Base-by-base conservation (phyloP, 805 yeast genomes). In the Wickerhamia fluorescens region DNA sequence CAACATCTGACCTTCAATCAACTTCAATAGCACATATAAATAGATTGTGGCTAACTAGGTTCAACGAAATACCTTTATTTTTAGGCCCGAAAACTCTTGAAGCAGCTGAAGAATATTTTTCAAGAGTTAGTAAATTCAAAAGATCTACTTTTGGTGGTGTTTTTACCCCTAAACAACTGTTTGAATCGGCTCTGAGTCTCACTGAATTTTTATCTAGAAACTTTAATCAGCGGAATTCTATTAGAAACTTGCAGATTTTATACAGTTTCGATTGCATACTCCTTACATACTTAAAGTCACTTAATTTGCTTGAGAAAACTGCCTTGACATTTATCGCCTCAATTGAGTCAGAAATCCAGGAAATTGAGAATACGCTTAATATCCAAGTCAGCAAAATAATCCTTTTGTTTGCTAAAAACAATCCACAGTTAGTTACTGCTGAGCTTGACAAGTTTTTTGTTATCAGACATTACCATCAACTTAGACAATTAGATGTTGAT, bases 1-100 rank as follows among this genome's bases (percentile, higher is more conserved):
- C 14, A 5, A 22, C 22, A 7, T 9, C 14, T 3, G 16, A 6
- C 5, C 13, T 18, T 9, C 21, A 28, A 11, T 16, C 19, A 11
- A 48, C 57, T n/a, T 43, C 60, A 4, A 34, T 54, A 14, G 44
- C 49, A 15, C 38, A 37, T 24, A 20, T 54, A n/a, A 39, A 41
- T 17, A 40, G 35, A 13, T 37, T 38, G 16, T 54, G 53, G 53
- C 36, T 56, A 15, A 35, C 31, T 6, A 27, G 38, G 8, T 46
- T 37, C 25, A 24, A 26, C 3, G 27, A 39, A 4, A 33, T 57
- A 7, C 53, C 58, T 5, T 26, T n/a, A n/a, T n/a, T n/a, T n/a
- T 14, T 18, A 25, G 11, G 17, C 24, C n/a, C 13, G 20, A n/a
- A 19, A 30, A 37, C 9, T 27, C 18, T 12, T 13, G 5, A 38